phyloP scores from a whole-genome alignment of 495 filamentous ascomycete species.

The Clavariopsis aquatica region DNA sequence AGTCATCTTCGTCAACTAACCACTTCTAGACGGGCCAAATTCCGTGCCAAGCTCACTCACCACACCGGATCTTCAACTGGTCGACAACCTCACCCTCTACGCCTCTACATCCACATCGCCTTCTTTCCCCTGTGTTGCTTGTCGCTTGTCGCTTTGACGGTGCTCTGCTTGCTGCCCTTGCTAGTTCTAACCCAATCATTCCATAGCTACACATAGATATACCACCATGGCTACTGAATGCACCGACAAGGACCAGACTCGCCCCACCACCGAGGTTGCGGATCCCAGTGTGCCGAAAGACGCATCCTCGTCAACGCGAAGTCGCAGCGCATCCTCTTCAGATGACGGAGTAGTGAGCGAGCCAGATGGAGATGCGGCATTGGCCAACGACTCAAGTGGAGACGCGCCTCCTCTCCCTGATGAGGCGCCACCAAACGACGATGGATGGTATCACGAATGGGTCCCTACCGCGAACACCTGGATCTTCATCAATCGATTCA shows the following conservation, averaged over 20 bases:
- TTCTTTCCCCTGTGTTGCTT: not conserved
- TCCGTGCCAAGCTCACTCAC: not conserved
- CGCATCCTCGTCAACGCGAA: not conserved
- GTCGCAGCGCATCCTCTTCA: not conserved
- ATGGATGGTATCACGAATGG: constrained; percentile 90
- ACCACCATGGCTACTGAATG: not conserved
- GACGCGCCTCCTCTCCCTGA: constrained; percentile 53
- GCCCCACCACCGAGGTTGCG: not conserved
- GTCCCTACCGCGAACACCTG: constrained; percentile 68
- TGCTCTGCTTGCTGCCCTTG: not conserved
- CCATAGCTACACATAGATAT: not conserved
- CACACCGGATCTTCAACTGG: not conserved
- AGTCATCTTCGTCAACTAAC: not conserved
- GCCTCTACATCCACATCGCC: not conserved
- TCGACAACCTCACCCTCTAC: not conserved
- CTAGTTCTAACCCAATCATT: not conserved
- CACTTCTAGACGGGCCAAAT: not conserved
- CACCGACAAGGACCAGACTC: not conserved
- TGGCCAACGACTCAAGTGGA: constrained; percentile 23
- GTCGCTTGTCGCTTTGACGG: not conserved
- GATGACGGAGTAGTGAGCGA: not conserved
- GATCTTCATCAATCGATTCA: constrained; percentile 90
- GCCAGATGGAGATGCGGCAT: not conserved
- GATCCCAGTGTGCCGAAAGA: not conserved
- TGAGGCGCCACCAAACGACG: constrained; percentile 57